Evolutionary conservation across 768 basidiomycete genomes (phyloP).

Genomic region (Coprinopsis cinerea): DNA sequence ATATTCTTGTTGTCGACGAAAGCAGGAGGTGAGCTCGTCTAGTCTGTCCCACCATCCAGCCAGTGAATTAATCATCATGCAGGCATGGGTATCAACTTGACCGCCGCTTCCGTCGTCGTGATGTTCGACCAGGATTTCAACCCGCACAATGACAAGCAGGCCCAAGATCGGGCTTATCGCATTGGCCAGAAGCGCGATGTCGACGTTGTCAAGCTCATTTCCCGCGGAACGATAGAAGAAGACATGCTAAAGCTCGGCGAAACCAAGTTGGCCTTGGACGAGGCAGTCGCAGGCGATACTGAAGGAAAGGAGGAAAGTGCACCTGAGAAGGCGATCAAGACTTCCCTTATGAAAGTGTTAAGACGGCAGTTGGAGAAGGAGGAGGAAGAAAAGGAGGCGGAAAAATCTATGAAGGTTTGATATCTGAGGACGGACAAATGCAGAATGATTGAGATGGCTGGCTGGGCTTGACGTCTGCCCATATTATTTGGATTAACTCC

Average conservation of each 20-base stretch:
- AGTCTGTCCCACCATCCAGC: background rate
- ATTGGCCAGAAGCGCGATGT: conserved; percentile 95
- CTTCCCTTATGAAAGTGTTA: conserved; percentile 77
- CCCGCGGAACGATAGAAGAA: conserved; percentile 90
- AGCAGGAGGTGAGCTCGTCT: conserved; percentile 54
- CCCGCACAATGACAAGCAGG: conserved; percentile 95
- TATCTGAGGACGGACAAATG: background rate
- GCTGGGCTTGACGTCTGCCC: background rate
- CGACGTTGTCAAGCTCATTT: conserved; percentile 91
- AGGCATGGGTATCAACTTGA: conserved; percentile 94
- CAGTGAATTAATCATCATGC: conserved; percentile 5
- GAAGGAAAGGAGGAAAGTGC: conserved; percentile 58
- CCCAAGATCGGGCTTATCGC: conserved; percentile 94
- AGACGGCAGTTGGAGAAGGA: conserved; percentile 74
- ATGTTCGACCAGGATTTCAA: conserved; percentile 99
- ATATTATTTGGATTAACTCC: background rate
- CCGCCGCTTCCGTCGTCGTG: conserved; percentile 92
- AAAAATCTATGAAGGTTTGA: background rate
- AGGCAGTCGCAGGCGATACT: conserved; percentile 83
- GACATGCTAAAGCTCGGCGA: conserved; percentile 88
- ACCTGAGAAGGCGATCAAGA: conserved; percentile 79
- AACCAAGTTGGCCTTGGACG: conserved; percentile 88
- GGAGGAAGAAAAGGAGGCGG: conserved; percentile 23
- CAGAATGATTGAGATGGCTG: too few relatives aligned
- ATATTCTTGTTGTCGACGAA: conserved; percentile 91